phyloP scores from a whole-genome alignment of 352 stramenopile genomes.

The Globisporangium acanthophoron region DNA sequence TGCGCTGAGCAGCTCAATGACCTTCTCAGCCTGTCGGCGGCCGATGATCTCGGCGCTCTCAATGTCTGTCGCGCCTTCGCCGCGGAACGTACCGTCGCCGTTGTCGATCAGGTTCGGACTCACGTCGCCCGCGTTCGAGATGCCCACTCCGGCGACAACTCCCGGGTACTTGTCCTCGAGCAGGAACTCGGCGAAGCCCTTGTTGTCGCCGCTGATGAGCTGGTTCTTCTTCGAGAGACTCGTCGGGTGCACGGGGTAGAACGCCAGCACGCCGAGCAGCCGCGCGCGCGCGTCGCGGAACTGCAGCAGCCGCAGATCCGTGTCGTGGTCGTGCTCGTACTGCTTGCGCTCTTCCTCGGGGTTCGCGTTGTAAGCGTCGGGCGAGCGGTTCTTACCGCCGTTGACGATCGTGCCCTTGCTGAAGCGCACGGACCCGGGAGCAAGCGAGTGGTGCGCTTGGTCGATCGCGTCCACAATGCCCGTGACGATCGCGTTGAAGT shows the following conservation, averaged over 20 bases:
- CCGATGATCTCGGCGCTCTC: conserved; percentile 42
- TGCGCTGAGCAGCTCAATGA: conserved; percentile 18
- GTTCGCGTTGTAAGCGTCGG: conserved; percentile 67
- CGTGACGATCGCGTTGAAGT: conserved; percentile 56
- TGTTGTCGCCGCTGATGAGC: conserved; percentile 81
- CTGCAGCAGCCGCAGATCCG: conserved; percentile 56
- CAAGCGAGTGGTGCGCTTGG: conserved; percentile 46
- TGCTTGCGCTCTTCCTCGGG: conserved; percentile 39
- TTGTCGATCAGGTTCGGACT: conserved; percentile 44
- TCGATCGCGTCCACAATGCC: conserved; percentile 63
- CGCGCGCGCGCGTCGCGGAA: conserved; percentile 35
- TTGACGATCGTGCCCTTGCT: conserved; percentile 26
- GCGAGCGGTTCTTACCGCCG: conserved; percentile 65
- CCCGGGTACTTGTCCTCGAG: conserved; percentile 28
- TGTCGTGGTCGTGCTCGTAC: conserved; percentile 63
- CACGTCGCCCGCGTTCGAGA: conserved; percentile 42
- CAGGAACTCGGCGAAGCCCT: conserved; percentile 48
- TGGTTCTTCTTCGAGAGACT: conserved; percentile 70
- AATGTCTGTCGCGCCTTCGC: conserved; percentile 27
- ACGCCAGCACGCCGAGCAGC: conserved; percentile 39
- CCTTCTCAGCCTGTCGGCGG: conserved; percentile 25
- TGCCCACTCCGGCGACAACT: conserved; percentile 29
- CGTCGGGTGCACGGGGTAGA: conserved; percentile 72
- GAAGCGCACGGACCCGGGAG: conserved; percentile 33
- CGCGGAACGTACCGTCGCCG: conserved; percentile 35